Conservation (phyloP, 2,329 filamentous ascomycete genomes). For the Fusarium foetens region DNA sequence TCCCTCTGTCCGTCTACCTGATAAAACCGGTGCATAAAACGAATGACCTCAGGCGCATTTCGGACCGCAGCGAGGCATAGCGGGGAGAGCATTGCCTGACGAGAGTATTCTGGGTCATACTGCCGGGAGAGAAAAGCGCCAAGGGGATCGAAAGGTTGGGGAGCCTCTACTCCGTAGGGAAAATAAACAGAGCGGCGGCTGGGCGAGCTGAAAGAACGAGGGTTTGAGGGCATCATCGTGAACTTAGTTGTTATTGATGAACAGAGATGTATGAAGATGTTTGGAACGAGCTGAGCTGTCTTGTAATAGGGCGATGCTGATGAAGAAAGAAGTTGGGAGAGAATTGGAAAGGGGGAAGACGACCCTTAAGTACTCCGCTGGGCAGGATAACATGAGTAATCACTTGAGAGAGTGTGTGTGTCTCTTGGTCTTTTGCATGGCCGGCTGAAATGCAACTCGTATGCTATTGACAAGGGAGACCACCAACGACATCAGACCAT, state of each 20-base stretch:
- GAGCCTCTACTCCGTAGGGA: neutral
- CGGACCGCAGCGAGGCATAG: neutral
- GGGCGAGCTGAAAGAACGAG: neutral
- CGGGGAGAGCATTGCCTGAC: neutral
- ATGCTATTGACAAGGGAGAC: neutral
- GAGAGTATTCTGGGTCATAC: neutral
- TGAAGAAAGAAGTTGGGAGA: neutral
- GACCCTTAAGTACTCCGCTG: neutral
- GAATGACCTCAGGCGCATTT: neutral
- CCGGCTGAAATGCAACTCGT: neutral
- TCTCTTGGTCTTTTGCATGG: neutral
- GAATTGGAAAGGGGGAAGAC: neutral
- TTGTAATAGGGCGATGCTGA: neutral
- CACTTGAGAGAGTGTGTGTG: neutral
- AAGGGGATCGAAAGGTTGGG: neutral
- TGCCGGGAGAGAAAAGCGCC: neutral
- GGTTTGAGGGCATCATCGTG: neutral
- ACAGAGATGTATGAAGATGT: neutral
- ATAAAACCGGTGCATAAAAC: neutral
- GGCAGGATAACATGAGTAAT: neutral
- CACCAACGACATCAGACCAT: neutral
- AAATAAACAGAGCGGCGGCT: neutral
- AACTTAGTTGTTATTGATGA: neutral
- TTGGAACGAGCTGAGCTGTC: neutral
- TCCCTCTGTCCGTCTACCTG: neutral